Conservation (phyloP, 2,329 filamentous ascomycete genomes). For the Nothophoma quercina region DNA sequence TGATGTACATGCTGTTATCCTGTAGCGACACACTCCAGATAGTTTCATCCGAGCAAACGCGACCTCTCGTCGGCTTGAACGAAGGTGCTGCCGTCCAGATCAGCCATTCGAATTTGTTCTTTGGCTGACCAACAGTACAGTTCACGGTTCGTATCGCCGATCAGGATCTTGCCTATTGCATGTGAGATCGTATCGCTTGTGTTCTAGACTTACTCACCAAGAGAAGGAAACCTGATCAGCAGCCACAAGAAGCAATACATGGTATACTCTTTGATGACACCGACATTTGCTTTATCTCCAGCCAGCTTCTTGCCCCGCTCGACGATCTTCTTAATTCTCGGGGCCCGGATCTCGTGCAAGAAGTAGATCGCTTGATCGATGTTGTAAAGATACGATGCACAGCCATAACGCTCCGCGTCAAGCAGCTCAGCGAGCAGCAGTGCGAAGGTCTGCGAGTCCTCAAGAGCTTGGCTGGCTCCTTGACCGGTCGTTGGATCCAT, state of each 20-base stretch:
- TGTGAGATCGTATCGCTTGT: too few species aligned
- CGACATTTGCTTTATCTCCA: conserved; percentile 23
- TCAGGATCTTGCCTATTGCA: neutral
- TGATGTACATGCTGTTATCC: too few species aligned
- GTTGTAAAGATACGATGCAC: too few species aligned
- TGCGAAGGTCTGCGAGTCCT: conserved; percentile 60
- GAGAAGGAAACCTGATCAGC: neutral
- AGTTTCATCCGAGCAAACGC: neutral
- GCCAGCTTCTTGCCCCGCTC: conserved; percentile 29
- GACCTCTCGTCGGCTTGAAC: neutral
- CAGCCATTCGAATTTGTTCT: neutral
- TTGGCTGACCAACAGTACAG: neutral
- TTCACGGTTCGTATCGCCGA: neutral
- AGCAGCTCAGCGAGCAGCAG: conserved; percentile 43
- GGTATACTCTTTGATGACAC: conserved; percentile 6
- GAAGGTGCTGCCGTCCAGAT: neutral
- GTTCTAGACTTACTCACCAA: neutral
- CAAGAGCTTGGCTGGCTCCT: conserved; percentile 63
- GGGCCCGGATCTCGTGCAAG: conserved; percentile 30
- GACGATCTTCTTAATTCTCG: conserved; percentile 26
- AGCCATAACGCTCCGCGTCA: neutral
- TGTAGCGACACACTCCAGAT: too few species aligned
- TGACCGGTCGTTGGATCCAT: conserved; percentile 63
- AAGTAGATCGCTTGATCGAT: conserved; percentile 23
- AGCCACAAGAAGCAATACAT: conserved; percentile 4